Base-by-base conservation (phyloP, 768 basidiomycete species). In the Phanerodontia chrysosporium region DNA sequence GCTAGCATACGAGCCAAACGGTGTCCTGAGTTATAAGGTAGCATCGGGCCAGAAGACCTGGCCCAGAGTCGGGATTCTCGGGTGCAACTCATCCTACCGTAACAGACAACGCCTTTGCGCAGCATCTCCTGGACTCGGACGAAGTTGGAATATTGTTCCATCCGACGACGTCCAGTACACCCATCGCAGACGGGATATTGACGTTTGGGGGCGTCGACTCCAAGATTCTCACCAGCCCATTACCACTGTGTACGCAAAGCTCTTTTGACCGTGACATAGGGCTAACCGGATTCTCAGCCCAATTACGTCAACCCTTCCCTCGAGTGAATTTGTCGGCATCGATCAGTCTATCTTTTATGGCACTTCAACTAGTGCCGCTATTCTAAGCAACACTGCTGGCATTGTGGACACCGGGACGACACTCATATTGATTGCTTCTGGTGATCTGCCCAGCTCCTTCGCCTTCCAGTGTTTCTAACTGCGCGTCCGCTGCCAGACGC, bases 141-240 rank as follows among this genome's bases (percentile, higher is more conserved):
- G 72, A 73, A 8, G 68, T 84, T 44, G 80, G 79, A 1, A 78
- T 83, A 60, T 82, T 74, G 39, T 84, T 78, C 62, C 64, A 69
- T 24, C 83, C 82, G 4, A 75, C 80, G 0, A 74, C 74, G 18
- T 51, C 27, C 5, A 1, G 22, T 27, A 57, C 56, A 16, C 67
- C 66, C 32, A 63, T 58, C n/a, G n/a, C n/a, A 13, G 58, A 67
- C 32, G 64, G 62, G 2, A 64, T 60, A 32, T 52, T 69, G 9
- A 64, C 65, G 0, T 64, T 66, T 49, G 64, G 64, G 27, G 62
- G 63, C 3, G 44, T 57, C 14, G 49, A 64, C 22, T 10, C 27
- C 27, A 21, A 3, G 13, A 39, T 12, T 18, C 35, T 58, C 16
- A 58, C 48, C 9, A 24, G 57, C 6, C 69, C 3, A 62, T 80